Base-by-base conservation (phyloP, 2,329 filamentous ascomycete genomes). In the Corynespora cassiicola region DNA sequence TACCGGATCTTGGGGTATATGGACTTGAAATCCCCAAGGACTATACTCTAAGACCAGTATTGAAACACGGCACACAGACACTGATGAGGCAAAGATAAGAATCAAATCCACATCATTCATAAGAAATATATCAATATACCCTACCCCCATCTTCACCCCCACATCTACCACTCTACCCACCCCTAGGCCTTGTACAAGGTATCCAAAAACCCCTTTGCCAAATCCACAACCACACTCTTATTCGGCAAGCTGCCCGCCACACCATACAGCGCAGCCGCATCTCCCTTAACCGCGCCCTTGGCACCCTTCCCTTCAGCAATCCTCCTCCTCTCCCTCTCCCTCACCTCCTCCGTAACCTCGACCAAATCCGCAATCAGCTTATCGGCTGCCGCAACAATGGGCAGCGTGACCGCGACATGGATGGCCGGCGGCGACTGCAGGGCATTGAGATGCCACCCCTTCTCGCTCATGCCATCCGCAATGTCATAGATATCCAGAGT, bases 381-480 rank as follows among this genome's bases (percentile, higher is more conserved):
- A 61, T 97, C 90, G 65, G 88, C 88, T 2, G 86, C 89, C 56
- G 85, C 85, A 15, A 85, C 84, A 31, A 95, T 88, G 11, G 92
- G 92, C 55, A 95, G 69, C 1, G 94, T 99, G 24, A 97, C 90
- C 9, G 94, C 94, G 24, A 97, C 83, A 68, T 99, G 94, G 38
- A 99, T 90, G 14, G 90, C 94, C 0, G 94, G 85, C 2, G 94
- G 94, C 58, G 83, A 86, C 72, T 99, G 94, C 48, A 99, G 78
- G 3, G 91, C 89, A 63, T 97, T 99, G 43, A 99, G 77, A 72
- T 99, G 94, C 94, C 94, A 99, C 3, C 94, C 92, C 61, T 85
- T 86, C 1, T 73, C 74, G 9, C 80, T 82, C 86, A 99, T 92
- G 52, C 76, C 88, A 69, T 99, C 94, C 6, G 92, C 90, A 52